These are phyloP conservation scores for Volvariella volvacea DNA, from an alignment of 1,284 basidiomycete genomes.

Conservation along the genomic window DNA sequence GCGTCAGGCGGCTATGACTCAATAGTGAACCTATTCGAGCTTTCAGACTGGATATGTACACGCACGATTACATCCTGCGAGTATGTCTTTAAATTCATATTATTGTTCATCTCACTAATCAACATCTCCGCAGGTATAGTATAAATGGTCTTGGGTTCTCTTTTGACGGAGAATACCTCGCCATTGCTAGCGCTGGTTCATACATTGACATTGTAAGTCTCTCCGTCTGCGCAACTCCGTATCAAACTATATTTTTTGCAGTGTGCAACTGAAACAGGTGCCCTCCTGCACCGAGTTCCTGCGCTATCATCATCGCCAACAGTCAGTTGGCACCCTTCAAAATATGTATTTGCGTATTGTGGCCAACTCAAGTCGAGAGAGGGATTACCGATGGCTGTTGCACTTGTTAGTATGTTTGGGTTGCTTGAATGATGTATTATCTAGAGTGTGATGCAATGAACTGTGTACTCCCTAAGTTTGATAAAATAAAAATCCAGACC, in stretches of 20 bases:
- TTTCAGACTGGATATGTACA: slow-evolving; percentile 70
- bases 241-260: slow-evolving; percentile 18
- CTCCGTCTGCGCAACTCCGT: not conserved
- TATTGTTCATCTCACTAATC: not conserved
- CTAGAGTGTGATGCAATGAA: no score
- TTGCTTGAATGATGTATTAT: slow-evolving; percentile 2
- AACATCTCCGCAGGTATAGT: slow-evolving; percentile 40
- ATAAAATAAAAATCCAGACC: no score
- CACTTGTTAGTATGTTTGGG: slow-evolving; percentile 1
- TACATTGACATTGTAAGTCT: slow-evolving; percentile 70
- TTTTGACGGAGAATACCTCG: slow-evolving; percentile 72
- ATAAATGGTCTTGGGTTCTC: slow-evolving; percentile 77
- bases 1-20: slow-evolving; percentile 74
- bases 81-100: slow-evolving; percentile 28
- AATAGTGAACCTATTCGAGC: slow-evolving; percentile 73
- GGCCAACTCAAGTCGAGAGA: slow-evolving; percentile 29
- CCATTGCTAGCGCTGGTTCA: slow-evolving; percentile 61
- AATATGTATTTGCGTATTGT: slow-evolving; percentile 71
- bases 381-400: not conserved
- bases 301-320: slow-evolving; percentile 58
- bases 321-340: slow-evolving; percentile 75
- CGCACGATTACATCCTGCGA: slow-evolving; percentile 72
- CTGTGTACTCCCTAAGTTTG: no score
- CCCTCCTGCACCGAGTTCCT: slow-evolving; percentile 62
- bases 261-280: slow-evolving; percentile 71